A percentile compares a stretch with the other conserved stretches of the same genome.
Conservation (phyloP, 164 flowering plant genomes). For the Echeveria elegans region DNA sequence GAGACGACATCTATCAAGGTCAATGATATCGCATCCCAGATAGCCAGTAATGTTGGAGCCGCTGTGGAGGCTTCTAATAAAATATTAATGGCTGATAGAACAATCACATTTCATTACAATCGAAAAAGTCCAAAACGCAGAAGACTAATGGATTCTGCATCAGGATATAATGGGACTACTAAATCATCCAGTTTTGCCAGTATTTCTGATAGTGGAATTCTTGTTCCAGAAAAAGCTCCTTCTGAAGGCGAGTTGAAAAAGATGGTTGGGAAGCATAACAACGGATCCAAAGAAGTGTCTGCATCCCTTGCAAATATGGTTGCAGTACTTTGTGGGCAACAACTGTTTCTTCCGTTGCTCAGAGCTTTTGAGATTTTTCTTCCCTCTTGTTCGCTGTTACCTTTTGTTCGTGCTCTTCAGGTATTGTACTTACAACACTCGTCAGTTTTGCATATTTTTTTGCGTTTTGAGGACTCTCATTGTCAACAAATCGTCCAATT, state of each 20-base stretch:
- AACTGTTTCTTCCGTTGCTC: conserved; percentile 76
- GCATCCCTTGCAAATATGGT: conserved; percentile 76
- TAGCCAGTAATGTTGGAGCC: conserved; percentile 72
- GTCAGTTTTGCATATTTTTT: background rate
- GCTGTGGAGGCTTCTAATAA: conserved; percentile 79
- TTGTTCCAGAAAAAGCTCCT: conserved; percentile 21
- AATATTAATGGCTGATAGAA: conserved; percentile 32
- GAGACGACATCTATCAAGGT: conserved; percentile 89
- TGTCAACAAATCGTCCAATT: too few relatives aligned
- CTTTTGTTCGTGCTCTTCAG: conserved; percentile 96
- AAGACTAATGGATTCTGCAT: conserved; percentile 40
- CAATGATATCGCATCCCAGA: conserved; percentile 79
- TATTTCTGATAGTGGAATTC: conserved; percentile 16
- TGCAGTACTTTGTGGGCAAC: conserved; percentile 86
- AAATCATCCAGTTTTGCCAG: conserved; percentile 19
- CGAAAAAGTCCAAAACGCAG: conserved; percentile 75
- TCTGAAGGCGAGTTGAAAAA: conserved; percentile 30
- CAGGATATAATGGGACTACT: conserved; percentile 16
- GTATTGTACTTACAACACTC: conserved; percentile 26
- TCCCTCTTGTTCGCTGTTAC: conserved; percentile 80
- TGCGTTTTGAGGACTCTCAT: background rate
- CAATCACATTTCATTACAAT: conserved; percentile 53
- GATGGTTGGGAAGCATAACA: conserved; percentile 19
- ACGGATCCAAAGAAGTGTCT: conserved; percentile 37
- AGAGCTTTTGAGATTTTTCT: conserved; percentile 97